Evolutionary conservation across 306 rosid species (phyloP).

Genomic region (Begonia fuchsioides): DNA sequence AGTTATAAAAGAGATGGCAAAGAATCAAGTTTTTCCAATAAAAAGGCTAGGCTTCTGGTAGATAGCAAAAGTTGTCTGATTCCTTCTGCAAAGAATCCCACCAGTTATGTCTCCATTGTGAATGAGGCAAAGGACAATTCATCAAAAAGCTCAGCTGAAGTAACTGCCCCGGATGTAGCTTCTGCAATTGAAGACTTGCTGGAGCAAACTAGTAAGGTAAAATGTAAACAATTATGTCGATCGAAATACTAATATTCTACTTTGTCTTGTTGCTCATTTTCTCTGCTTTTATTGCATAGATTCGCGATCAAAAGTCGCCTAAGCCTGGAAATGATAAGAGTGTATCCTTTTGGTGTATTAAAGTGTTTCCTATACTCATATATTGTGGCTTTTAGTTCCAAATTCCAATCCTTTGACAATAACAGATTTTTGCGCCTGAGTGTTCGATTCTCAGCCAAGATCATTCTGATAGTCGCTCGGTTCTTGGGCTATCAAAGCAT

Average conservation of each 20-base stretch:
- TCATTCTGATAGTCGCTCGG: constrained; percentile 41
- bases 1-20: constrained; percentile 20
- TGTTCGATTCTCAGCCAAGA: constrained; percentile 44
- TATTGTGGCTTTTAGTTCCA: constrained; percentile 11
- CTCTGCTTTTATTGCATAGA: constrained; percentile 26
- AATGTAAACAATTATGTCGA: constrained; percentile 13
- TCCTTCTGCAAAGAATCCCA: constrained; percentile 18
- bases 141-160: constrained; percentile 21
- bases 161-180: constrained; percentile 84
- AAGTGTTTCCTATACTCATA: constrained; percentile 6
- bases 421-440: constrained; percentile 50
- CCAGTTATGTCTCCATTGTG: constrained; percentile 19
- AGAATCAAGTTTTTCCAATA: constrained; percentile 25
- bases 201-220: constrained; percentile 93
- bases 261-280: constrained; percentile 16
- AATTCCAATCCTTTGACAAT: constrained; percentile 34
- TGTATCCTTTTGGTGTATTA: constrained; percentile 46
- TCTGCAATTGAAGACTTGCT: constrained; percentile 88
- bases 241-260: constrained; percentile 5
- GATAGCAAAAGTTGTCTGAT: constrained; percentile 20
- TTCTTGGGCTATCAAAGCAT: constrained; percentile 50
- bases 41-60: constrained; percentile 62
- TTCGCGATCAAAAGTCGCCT: constrained; percentile 67
- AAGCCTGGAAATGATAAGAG: constrained; percentile 27
- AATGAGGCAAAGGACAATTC: constrained; percentile 25